A percentile compares a stretch with the other conserved stretches of the same genome.
These are phyloP conservation scores for Boletus sp. DNA, from an alignment of 1,284 basidiomycete genomes.

Conservation along the genomic window DNA sequence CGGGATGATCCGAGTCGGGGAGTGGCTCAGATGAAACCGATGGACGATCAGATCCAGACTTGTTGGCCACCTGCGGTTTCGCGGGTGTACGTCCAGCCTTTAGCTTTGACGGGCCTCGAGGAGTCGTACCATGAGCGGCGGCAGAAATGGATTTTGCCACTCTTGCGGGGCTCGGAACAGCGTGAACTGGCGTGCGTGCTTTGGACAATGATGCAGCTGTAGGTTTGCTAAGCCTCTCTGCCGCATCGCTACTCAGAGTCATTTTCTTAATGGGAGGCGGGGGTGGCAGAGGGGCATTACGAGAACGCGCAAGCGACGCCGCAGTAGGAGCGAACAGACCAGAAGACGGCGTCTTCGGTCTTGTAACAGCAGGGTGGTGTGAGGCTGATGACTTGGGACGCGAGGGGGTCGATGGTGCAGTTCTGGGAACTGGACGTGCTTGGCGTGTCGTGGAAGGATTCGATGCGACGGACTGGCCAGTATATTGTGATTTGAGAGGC, in stretches of 20 bases:
- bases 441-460: conserved; percentile 38
- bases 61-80: conserved; percentile 12
- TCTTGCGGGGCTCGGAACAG: conserved; percentile 24
- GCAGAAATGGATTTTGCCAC: conserved; percentile 25
- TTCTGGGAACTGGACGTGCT: conserved; percentile 25
- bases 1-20: conserved; percentile 11
- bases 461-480: conserved; percentile 47
- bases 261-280: conserved; percentile 51
- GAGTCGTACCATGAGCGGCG: conserved; percentile 8
- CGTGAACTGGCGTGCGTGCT: conserved; percentile 31
- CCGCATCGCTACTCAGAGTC: conserved; percentile 43
- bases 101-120: conserved; percentile 21
- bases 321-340: conserved; percentile 75
- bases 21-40: conserved; percentile 18
- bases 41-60: conserved; percentile 3
- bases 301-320: conserved; percentile 65
- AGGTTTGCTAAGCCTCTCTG: conserved; percentile 68
- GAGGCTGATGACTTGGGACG: conserved; percentile 45
- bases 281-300: conserved; percentile 44
- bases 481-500: conserved; percentile 51
- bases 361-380: conserved; percentile 24
- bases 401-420: conserved; percentile 38
- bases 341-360: conserved; percentile 53
- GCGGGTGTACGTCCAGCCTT: conserved; percentile 19
- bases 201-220: conserved; percentile 69